A percentile compares a stretch with the other conserved stretches of the same genome.
phyloP scores from a whole-genome alignment of 2,329 filamentous ascomycete species.

The Botrytis aclada region DNA sequence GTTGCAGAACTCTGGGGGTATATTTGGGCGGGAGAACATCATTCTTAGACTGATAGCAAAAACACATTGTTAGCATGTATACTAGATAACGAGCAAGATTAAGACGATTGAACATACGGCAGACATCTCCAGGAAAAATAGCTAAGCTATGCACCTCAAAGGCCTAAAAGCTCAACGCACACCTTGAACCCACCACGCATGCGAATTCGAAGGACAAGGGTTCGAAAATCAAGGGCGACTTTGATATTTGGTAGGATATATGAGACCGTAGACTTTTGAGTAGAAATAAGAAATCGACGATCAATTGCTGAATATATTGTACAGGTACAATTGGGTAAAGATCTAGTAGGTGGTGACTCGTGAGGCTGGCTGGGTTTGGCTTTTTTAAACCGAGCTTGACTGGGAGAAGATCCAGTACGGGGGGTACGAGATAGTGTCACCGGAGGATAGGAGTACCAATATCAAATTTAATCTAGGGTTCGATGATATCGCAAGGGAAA shows the following conservation, averaged over 20 bases:
- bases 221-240: background rate
- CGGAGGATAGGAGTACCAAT: conserved; percentile 9
- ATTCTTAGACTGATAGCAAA: conserved; percentile 27
- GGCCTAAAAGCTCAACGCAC: conserved; percentile 25
- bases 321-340: conserved; percentile 1
- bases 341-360: background rate
- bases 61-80: background rate
- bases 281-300: background rate
- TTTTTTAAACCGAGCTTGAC: conserved; percentile 10
- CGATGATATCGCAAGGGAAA: background rate
- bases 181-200: conserved; percentile 12
- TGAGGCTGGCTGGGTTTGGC: conserved; percentile 5
- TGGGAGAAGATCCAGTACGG: background rate
- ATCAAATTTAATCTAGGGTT: background rate
- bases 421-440: background rate
- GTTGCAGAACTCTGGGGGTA: conserved; percentile 34
- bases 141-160: conserved; percentile 22
- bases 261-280: background rate
- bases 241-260: background rate
- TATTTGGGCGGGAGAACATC: conserved; percentile 35
- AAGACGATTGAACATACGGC: conserved; percentile 30
- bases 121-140: conserved; percentile 32
- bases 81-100: background rate
- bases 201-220: background rate
- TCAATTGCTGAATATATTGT: conserved; percentile 10